Conservation (phyloP, 305 asterid species). For the Solanum aculeatissimum region DNA sequence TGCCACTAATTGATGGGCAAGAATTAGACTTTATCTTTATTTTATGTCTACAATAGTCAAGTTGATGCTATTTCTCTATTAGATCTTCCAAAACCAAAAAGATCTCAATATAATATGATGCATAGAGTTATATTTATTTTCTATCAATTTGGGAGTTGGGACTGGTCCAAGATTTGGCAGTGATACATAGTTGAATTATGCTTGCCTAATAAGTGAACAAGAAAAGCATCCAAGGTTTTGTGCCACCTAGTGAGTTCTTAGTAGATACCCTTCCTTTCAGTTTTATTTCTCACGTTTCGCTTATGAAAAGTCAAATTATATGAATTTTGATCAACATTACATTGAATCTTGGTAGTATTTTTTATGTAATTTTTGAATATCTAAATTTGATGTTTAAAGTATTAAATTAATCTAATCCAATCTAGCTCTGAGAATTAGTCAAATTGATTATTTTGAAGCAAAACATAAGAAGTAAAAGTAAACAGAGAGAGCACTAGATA, state of each 20-base stretch:
- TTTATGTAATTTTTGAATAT: too few relatives aligned
- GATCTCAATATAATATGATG: not conserved
- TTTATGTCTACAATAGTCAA: not conserved
- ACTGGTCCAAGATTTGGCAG: not conserved
- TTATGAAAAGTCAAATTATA: too few relatives aligned
- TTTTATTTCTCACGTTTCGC: too few relatives aligned
- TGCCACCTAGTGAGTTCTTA: not conserved
- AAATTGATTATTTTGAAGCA: too few relatives aligned
- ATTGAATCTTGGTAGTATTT: too few relatives aligned
- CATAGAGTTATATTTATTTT: too few relatives aligned
- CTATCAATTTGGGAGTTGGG: not conserved
- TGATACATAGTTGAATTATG: not conserved
- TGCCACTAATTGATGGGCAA: not conserved
- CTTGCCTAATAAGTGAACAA: not conserved
- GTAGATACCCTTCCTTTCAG: not conserved
- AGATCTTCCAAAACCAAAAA: not conserved
- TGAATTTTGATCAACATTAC: too few relatives aligned
- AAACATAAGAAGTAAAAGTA: too few relatives aligned
- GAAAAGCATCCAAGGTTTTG: not conserved
- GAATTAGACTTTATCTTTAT: not conserved
- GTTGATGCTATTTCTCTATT: not conserved
- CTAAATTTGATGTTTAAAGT: too few relatives aligned
- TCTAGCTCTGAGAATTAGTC: too few relatives aligned
- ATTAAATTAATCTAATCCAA: too few relatives aligned
- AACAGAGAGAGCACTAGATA: too few relatives aligned